Conservation (phyloP, 306 rosid species). For the Herpetospermum pedunculosum region DNA sequence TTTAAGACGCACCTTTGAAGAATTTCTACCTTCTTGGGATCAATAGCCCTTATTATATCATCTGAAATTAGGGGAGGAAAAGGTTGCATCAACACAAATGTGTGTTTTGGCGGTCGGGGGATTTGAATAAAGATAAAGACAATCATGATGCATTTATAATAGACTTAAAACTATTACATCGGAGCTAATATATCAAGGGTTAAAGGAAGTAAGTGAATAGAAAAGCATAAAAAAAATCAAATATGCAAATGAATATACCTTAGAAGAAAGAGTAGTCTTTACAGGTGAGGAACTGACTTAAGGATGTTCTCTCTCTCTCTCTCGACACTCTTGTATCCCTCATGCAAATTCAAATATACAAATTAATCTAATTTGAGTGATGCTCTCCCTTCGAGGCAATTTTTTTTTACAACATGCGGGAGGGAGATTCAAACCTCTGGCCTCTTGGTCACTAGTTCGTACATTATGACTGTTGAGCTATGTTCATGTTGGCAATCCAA, state of each 20-base stretch:
- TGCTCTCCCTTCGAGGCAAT: neutral
- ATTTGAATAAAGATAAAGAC: neutral
- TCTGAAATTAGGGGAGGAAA: slow-evolving; percentile 39
- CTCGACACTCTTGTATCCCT: neutral
- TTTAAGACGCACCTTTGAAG: slow-evolving; percentile 56
- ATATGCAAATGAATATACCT: neutral
- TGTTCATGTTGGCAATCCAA: too few species aligned
- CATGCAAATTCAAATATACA: neutral
- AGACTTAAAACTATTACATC: neutral
- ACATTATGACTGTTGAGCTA: too few species aligned
- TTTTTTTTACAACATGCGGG: too few species aligned
- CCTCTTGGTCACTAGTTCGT: too few species aligned
- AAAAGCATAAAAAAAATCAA: neutral
- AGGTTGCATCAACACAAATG: neutral
- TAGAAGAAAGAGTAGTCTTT: neutral
- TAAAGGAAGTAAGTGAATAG: neutral
- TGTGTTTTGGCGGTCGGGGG: neutral
- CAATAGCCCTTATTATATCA: slow-evolving; percentile 72
- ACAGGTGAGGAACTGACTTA: neutral
- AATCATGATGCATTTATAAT: neutral
- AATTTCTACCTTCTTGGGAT: slow-evolving; percentile 82
- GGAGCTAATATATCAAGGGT: neutral
- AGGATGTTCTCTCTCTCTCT: neutral
- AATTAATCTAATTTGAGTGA: neutral
- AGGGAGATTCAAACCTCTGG: too few species aligned